Evolutionary conservation across 441 rosid genomes (phyloP).

Genomic region (Geranium incanum): DNA sequence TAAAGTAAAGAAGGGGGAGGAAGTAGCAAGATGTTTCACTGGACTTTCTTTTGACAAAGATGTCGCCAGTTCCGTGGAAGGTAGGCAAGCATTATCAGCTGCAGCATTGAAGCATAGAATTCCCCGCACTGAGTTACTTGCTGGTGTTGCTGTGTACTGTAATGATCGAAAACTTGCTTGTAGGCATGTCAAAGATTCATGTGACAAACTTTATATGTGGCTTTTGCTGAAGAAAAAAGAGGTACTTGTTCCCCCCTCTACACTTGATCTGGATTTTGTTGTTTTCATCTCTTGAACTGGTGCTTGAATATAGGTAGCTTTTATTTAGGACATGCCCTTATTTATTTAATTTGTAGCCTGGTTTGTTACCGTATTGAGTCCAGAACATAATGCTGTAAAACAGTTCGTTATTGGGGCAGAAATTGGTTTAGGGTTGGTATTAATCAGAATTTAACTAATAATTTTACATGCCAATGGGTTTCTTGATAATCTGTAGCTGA

Average conservation of each 20-base stretch:
- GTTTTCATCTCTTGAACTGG: too few relatives aligned
- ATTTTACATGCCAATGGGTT: too few relatives aligned
- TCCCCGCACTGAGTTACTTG: constrained; percentile 43
- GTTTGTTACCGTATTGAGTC: too few relatives aligned
- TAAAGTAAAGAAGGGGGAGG: constrained; percentile 19
- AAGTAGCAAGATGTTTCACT: constrained; percentile 41
- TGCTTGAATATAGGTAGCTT: too few relatives aligned
- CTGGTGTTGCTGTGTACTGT: constrained; percentile 54
- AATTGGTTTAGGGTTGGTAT: too few relatives aligned
- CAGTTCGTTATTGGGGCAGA: too few relatives aligned
- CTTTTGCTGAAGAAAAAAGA: constrained; percentile 56
- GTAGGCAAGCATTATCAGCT: constrained; percentile 46
- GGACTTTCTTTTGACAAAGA: constrained; percentile 52
- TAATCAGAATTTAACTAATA: too few relatives aligned
- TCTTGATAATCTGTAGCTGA: too few relatives aligned
- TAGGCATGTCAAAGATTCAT: constrained; percentile 68
- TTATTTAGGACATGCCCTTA: too few relatives aligned
- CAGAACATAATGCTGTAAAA: too few relatives aligned
- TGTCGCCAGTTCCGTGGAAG: constrained; percentile 53
- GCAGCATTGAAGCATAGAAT: constrained; percentile 60
- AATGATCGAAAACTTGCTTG: constrained; percentile 64
- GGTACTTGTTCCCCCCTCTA: constrained; percentile 30
- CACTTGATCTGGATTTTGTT: not conserved
- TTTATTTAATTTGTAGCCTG: too few relatives aligned
- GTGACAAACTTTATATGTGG: constrained; percentile 84